A percentile compares a stretch with the other conserved stretches of the same genome.
Evolutionary conservation across 73 alveolate genomes (phyloP).

Genomic region (Symbiodinium pilosum): DNA sequence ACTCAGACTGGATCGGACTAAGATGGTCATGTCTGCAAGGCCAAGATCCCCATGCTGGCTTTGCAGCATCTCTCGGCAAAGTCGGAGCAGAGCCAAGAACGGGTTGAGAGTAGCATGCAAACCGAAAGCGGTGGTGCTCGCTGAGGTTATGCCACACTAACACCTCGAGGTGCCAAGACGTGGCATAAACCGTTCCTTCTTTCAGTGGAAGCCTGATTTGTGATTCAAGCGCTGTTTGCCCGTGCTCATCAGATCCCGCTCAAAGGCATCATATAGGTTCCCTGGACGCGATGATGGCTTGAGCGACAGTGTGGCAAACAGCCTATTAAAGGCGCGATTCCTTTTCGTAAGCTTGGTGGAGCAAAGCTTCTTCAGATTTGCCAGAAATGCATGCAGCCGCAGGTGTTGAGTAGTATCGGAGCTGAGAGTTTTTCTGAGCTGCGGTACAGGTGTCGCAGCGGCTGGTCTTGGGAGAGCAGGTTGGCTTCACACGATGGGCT

Average conservation of each 20-base stretch:
- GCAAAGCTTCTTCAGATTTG: no score
- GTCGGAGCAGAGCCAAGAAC: neutral
- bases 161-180: neutral
- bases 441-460: conserved; percentile 14
- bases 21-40: no score
- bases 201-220: neutral
- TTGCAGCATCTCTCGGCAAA: neutral
- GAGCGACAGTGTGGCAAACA: conserved; percentile 30
- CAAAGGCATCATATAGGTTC: conserved; percentile 16
- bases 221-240: no score
- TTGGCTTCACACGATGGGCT: no score
- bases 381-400: no score
- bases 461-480: conserved; percentile 39
- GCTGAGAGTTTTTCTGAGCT: neutral
- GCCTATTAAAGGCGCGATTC: conserved; percentile 24
- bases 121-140: neutral
- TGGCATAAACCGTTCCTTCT: conserved; percentile 27
- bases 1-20: no score
- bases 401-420: neutral
- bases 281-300: neutral
- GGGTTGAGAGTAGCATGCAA: neutral
- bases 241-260: neutral
- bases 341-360: no score
- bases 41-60: neutral
- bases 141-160: neutral